phyloP scores from a whole-genome alignment of 148 eudicot species.

The Hydrangea macrophylla region DNA sequence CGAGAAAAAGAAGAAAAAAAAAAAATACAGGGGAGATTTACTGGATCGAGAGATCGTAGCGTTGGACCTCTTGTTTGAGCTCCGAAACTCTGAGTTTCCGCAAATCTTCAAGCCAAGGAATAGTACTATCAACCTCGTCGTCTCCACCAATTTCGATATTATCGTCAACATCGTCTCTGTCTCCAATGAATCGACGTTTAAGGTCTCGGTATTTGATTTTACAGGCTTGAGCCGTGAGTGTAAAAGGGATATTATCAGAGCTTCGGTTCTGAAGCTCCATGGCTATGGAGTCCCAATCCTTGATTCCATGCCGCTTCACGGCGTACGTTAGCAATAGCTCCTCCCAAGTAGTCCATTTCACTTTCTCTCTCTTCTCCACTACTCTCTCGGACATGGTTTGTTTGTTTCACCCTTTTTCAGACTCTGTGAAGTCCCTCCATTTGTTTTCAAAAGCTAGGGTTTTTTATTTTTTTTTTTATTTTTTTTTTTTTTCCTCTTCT shows the following conservation, averaged over 20 bases:
- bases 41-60: slow-evolving; percentile 47
- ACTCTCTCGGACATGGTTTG: slow-evolving; percentile 1
- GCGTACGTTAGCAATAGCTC: slow-evolving; percentile 42
- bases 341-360: slow-evolving; percentile 40
- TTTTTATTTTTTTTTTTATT: not conserved
- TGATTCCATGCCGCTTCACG: slow-evolving; percentile 38
- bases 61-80: slow-evolving; percentile 34
- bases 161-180: not conserved
- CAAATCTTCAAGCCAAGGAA: slow-evolving; percentile 31
- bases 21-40: slow-evolving; percentile 11
- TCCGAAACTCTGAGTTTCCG: slow-evolving; percentile 33
- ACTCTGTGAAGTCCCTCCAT: slow-evolving; percentile 16
- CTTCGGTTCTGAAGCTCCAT: slow-evolving; percentile 31
- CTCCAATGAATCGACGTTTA: slow-evolving; percentile 19
- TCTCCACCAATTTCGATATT: not conserved
- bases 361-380: not conserved
- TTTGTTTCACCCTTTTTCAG: not conserved
- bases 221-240: slow-evolving; percentile 27
- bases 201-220: slow-evolving; percentile 23
- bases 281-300: slow-evolving; percentile 35
- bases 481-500: not conserved
- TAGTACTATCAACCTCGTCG: slow-evolving; percentile 8
- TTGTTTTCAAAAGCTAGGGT: slow-evolving; percentile 2
- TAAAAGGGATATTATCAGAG: slow-evolving; percentile 6
- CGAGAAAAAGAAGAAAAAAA: not conserved